These are phyloP conservation scores for Aspergillus brunneoviolaceus DNA, from an alignment of 2,329 filamentous ascomycete genomes.

Conservation along the genomic window DNA sequence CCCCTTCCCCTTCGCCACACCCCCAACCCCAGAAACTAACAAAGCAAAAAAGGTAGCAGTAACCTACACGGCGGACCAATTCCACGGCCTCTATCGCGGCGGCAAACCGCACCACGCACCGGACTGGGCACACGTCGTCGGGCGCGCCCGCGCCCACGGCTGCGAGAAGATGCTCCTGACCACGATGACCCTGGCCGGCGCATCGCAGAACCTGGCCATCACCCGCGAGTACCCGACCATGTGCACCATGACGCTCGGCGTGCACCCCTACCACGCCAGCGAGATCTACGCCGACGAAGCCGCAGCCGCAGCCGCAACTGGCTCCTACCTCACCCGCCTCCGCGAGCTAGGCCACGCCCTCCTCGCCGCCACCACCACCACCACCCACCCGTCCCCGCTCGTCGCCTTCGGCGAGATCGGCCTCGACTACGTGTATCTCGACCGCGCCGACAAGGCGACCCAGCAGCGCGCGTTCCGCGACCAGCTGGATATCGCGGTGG, in stretches of 20 bases:
- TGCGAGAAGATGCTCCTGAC: slow-evolving; percentile 27
- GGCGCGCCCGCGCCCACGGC: slow-evolving; percentile 20
- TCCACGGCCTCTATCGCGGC: slow-evolving; percentile 52
- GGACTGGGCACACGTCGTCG: slow-evolving; percentile 41
- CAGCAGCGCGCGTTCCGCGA: slow-evolving; percentile 44
- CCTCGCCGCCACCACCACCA: slow-evolving; percentile 22
- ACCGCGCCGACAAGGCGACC: slow-evolving; percentile 43
- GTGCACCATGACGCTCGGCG: slow-evolving; percentile 50
- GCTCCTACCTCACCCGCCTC: slow-evolving; percentile 17
- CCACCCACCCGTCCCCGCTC: slow-evolving; percentile 30
- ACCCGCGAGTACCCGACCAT: slow-evolving; percentile 26
- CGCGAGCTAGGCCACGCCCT: slow-evolving; percentile 20
- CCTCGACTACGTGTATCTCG: slow-evolving; percentile 51
- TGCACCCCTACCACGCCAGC: slow-evolving; percentile 53
- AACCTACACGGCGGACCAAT: slow-evolving; percentile 38
- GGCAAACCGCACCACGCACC: slow-evolving; percentile 50
- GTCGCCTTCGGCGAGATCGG: slow-evolving; percentile 53
- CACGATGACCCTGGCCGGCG: slow-evolving; percentile 44
- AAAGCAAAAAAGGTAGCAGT: slow-evolving; percentile 24
- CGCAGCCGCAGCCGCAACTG: not conserved
- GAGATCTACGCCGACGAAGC: slow-evolving; percentile 39
- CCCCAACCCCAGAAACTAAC: not conserved
- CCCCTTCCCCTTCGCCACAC: no score
- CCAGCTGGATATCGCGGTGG: slow-evolving; percentile 44
- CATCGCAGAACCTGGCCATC: slow-evolving; percentile 45